Evolutionary conservation across 2,329 filamentous ascomycete genomes (phyloP), one percentile per base, ranked within the genome.

Genomic region (Clonostachys chloroleuca): DNA sequence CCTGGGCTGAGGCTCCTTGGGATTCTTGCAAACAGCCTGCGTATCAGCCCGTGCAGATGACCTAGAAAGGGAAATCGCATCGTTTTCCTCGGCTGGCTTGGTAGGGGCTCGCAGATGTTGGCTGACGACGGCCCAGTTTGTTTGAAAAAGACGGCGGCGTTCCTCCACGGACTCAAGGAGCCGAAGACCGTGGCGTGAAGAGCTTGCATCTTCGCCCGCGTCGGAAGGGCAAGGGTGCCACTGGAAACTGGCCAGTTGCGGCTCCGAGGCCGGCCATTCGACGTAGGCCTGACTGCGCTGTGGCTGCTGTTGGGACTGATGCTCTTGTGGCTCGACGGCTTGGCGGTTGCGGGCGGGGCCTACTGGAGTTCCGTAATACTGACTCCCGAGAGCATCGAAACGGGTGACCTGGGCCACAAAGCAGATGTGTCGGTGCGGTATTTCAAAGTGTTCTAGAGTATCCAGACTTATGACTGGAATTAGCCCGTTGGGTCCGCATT

Each of bases 41-140:
- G 8, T 30, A 30, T 10, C 24, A 30, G 24, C 24, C 24, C 10
- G 24, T 30, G 9, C 24, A 30, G 24, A 30, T 10, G 24, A 30
- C 24, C 9, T 30, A 14, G 60, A 65, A 48, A 55, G n/a, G n/a
- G 12, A n/a, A 18, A 18, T 40, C 12, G 37, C n/a, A 44, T 36
- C n/a, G 43, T 30, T 12, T 9, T 16, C 37, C n/a, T n/a, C 37
- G 37, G 10, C 12, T n/a, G 37, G 8, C 9, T 8, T 10, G 37
- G 17, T n/a, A 40, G n/a, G 17, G 8, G 37, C 43, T 17, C 7
- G n/a, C 24, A 46, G 20, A 17, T 35, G 12, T 12, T n/a, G 24
- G 18, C 36, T 46, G 24, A 42, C 17, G n/a, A 42, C 14, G 8
- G 34, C 40, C 45, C 45, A 46, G 7, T 46, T 39, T 18, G 34